Evolutionary conservation across 257 asterid genomes (phyloP).

Genomic region (Cynanchum wilfordii): DNA sequence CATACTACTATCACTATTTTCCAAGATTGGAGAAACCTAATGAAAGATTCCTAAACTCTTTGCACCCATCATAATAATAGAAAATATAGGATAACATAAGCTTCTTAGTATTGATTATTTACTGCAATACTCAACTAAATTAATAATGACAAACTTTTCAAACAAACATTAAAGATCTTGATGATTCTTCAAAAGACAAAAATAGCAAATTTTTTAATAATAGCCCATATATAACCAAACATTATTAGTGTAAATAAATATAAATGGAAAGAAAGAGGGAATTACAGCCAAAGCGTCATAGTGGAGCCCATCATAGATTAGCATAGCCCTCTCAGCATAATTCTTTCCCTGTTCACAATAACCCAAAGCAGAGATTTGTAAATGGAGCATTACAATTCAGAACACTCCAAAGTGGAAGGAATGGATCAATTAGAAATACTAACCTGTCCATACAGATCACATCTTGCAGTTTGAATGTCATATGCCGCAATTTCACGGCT

Average conservation of each 20-base stretch:
- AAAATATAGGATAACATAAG: neutral
- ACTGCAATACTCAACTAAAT: neutral
- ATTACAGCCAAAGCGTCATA: constrained; percentile 92
- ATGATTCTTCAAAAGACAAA: neutral
- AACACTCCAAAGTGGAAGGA: constrained; percentile 7
- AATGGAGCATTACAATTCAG: neutral
- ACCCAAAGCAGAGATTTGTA: constrained; percentile 13
- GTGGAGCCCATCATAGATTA: constrained; percentile 93
- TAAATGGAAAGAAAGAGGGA: constrained; percentile 22
- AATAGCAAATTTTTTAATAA: neutral
- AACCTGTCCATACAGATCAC: constrained; percentile 97
- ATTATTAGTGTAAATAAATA: constrained; percentile 3
- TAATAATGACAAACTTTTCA: neutral
- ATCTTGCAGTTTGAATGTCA: constrained; percentile 88
- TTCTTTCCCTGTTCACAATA: constrained; percentile 50
- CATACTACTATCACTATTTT: neutral
- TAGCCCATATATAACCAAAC: neutral
- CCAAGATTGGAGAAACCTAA: neutral
- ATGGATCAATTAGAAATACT: constrained; percentile 16
- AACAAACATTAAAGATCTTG: neutral
- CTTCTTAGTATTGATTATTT: neutral
- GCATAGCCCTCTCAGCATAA: constrained; percentile 83
- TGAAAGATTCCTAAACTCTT: neutral
- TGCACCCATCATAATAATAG: neutral
- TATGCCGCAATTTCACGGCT: constrained; percentile 93